These are phyloP conservation scores for Colletotrichum noveboracense DNA, from an alignment of 2,329 filamentous ascomycete genomes.

Conservation along the genomic window DNA sequence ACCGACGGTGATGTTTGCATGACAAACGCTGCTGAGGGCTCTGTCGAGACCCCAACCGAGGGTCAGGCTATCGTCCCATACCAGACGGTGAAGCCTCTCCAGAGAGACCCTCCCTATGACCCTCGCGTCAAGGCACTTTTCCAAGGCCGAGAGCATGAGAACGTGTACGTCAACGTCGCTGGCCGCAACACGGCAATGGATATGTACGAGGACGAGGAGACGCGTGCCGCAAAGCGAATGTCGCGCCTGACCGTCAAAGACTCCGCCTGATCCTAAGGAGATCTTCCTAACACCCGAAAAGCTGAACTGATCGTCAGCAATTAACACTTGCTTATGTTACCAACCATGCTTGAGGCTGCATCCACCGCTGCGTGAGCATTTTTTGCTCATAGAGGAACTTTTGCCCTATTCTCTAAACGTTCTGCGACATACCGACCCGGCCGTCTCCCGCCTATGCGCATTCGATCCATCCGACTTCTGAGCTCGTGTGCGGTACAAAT, in stretches of 20 bases:
- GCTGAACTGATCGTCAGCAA: background rate
- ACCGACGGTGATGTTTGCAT: background rate
- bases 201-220: slow-evolving; percentile 25
- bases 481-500: background rate
- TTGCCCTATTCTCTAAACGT: background rate
- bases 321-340: background rate
- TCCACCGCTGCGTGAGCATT: background rate
- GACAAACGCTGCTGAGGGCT: background rate
- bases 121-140: slow-evolving; percentile 26
- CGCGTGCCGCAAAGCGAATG: background rate
- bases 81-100: slow-evolving; percentile 23
- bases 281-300: background rate
- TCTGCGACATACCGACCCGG: background rate
- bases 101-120: slow-evolving; percentile 21
- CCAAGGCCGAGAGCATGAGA: background rate
- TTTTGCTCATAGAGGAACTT: background rate
- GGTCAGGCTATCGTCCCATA: background rate
- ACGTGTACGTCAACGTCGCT: slow-evolving; percentile 25
- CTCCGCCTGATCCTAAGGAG: background rate
- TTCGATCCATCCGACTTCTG: background rate
- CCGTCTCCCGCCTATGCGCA: background rate
- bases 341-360: background rate
- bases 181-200: slow-evolving; percentile 29
- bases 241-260: background rate
- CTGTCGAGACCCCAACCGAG: background rate